These are phyloP conservation scores for Manihot esculenta DNA, from an alignment of 441 rosid genomes.

Conservation along the genomic window DNA sequence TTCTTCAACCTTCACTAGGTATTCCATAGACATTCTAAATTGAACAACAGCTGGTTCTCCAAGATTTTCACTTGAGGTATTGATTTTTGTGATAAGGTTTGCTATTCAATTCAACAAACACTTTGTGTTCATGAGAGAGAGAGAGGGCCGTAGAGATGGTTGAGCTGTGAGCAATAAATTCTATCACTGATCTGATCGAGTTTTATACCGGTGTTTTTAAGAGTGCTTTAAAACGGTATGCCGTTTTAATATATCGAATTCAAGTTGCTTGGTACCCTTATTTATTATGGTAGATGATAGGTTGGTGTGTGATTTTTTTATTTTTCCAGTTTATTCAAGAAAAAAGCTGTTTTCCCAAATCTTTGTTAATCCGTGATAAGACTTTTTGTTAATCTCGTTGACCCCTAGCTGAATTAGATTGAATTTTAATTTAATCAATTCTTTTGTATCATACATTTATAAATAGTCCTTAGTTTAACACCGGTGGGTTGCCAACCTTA, in stretches of 20 bases:
- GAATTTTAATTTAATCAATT: neutral
- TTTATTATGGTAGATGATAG: slow-evolving; percentile 20
- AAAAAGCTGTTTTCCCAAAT: neutral
- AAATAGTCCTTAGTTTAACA: no score
- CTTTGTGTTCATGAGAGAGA: neutral
- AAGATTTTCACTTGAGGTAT: neutral
- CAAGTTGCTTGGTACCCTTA: slow-evolving; percentile 18
- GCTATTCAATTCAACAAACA: slow-evolving; percentile 13
- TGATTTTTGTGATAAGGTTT: slow-evolving; percentile 8
- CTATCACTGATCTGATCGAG: neutral
- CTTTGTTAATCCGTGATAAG: neutral
- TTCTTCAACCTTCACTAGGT: slow-evolving; percentile 69
- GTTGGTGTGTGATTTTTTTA: no score
- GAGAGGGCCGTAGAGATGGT: slow-evolving; percentile 15
- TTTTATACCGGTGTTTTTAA: no score
- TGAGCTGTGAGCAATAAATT: slow-evolving; percentile 37
- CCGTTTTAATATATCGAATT: neutral
- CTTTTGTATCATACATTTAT: neutral
- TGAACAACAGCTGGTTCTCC: neutral
- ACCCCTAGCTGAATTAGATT: neutral
- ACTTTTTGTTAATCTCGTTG: neutral
- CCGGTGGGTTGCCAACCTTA: no score
- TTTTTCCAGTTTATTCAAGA: neutral
- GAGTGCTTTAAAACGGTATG: slow-evolving; percentile 1
- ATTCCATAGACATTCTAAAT: slow-evolving; percentile 42